Percentiles rank a stretch among this genome's conserved stretches.
These are phyloP conservation scores for Waltiozyma sp. DNA, from an alignment of 1,139 yeast species.

Conservation along the genomic window DNA sequence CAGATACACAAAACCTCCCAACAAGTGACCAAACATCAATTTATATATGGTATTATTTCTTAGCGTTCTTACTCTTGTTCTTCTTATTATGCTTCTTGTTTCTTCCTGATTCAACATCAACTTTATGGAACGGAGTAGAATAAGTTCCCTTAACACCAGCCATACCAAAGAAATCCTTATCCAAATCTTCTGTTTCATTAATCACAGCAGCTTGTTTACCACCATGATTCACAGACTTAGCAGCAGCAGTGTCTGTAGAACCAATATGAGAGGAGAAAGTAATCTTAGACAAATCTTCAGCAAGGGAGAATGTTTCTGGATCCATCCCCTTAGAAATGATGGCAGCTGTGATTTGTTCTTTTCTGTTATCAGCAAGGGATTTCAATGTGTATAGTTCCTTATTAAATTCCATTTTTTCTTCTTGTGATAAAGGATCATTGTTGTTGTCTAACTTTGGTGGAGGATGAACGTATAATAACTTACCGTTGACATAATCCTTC, in stretches of 20 bases:
- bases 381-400: constrained; percentile 55
- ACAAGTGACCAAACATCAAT: too few relatives aligned
- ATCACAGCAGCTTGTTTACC: constrained; percentile 74
- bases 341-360: constrained; percentile 56
- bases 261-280: constrained; percentile 74
- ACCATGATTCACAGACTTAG: constrained; percentile 45
- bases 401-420: constrained; percentile 60
- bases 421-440: constrained; percentile 27
- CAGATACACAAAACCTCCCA: not conserved
- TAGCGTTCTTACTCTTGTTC: constrained; percentile 34
- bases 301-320: constrained; percentile 46
- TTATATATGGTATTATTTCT: not conserved
- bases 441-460: constrained; percentile 54
- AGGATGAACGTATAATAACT: constrained; percentile 73
- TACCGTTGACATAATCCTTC: constrained; percentile 93
- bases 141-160: constrained; percentile 51
- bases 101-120: constrained; percentile 21
- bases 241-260: constrained; percentile 29
- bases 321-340: constrained; percentile 43
- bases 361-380: constrained; percentile 60
- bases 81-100: constrained; percentile 73
- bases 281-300: constrained; percentile 57
- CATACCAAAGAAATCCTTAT: constrained; percentile 72
- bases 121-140: constrained; percentile 64
- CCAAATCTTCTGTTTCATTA: constrained; percentile 71